These are phyloP conservation scores for Colletotrichum sp. DNA, from an alignment of 2,329 filamentous ascomycete species.

Conservation along the genomic window DNA sequence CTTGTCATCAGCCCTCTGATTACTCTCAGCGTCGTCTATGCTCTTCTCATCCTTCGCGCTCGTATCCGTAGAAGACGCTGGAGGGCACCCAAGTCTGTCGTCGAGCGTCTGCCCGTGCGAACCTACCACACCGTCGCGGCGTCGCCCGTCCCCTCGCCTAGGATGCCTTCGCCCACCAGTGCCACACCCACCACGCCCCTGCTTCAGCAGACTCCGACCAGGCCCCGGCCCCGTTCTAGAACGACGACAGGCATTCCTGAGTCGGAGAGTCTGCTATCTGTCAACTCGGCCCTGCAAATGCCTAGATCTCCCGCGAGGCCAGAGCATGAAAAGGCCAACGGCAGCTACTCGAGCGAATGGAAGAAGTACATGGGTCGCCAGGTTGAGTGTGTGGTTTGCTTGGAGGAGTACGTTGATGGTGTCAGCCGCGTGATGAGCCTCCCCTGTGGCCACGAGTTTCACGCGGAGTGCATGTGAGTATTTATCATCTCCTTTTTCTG, in stretches of 20 bases:
- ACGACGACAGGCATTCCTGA: conserved; percentile 68
- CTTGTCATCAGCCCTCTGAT: conserved; percentile 94
- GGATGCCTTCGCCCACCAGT: conserved; percentile 67
- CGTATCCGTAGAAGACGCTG: conserved; percentile 88
- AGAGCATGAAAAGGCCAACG: conserved; percentile 54
- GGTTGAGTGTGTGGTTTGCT: conserved; percentile 92
- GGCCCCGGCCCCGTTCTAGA: conserved; percentile 66
- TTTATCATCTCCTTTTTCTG: background rate
- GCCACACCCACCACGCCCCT: conserved; percentile 82
- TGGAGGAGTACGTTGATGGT: conserved; percentile 96
- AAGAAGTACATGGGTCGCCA: conserved; percentile 71
- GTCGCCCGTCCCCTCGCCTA: conserved; percentile 60
- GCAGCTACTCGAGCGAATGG: conserved; percentile 59
- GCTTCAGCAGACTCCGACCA: conserved; percentile 63
- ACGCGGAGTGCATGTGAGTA: conserved; percentile 97
- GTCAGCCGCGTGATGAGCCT: conserved; percentile 96
- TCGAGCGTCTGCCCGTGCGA: conserved; percentile 91
- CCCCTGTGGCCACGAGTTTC: conserved; percentile 97
- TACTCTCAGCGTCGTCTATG: conserved; percentile 91
- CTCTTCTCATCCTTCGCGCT: conserved; percentile 83
- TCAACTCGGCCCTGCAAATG: conserved; percentile 46
- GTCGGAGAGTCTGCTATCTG: conserved; percentile 49
- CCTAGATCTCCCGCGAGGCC: conserved; percentile 36
- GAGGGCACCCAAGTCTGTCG: conserved; percentile 96
- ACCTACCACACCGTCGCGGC: conserved; percentile 88